A percentile compares a stretch with the other conserved stretches of the same genome.
Evolutionary conservation across 2,329 filamentous ascomycete species (phyloP).

Genomic region (Thelonectria discophora): DNA sequence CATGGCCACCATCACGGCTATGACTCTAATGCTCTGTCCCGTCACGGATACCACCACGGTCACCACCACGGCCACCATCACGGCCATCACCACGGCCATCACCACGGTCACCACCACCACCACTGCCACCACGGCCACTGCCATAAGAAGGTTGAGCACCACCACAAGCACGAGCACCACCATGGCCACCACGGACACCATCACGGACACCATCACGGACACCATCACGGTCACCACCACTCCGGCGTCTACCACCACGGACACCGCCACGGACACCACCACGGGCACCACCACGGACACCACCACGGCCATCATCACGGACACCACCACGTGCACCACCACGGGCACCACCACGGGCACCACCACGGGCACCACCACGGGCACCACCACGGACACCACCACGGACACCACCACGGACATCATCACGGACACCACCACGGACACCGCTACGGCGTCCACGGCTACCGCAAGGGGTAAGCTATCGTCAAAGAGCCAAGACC

Average conservation of each 20-base stretch:
- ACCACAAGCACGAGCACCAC: conserved; percentile 3
- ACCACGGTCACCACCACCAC: background rate
- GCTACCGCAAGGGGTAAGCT: no score
- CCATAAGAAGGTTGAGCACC: background rate
- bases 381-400: no score
- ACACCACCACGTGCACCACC: conserved; percentile 8
- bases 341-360: conserved; percentile 11
- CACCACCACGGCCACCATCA: background rate
- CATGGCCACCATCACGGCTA: background rate
- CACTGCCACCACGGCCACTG: background rate
- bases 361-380: no score
- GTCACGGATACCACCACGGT: background rate
- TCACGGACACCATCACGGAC: background rate
- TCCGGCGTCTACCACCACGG: background rate
- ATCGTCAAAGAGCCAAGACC: no score
- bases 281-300: background rate
- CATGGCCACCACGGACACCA: background rate
- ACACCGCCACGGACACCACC: background rate
- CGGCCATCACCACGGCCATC: background rate
- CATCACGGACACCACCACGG: no score
- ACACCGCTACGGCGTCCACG: no score
- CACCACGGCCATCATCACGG: conserved; percentile 16
- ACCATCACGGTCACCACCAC: background rate
- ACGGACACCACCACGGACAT: no score
- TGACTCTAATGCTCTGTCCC: no score